Base-by-base conservation (phyloP, 768 basidiomycete species). In the Rhizopogon sp. region DNA sequence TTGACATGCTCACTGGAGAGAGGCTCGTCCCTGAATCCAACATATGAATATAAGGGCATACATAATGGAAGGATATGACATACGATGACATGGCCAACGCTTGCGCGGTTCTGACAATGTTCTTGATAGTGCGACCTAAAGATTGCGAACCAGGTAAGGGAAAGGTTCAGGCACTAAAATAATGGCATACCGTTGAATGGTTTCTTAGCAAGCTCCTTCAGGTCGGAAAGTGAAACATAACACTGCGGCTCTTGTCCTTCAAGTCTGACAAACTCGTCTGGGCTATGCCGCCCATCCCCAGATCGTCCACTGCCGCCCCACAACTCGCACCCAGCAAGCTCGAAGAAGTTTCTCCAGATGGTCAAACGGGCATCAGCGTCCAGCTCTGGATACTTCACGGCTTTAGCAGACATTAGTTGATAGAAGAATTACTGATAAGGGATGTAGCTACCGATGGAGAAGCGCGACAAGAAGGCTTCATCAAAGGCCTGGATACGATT, bases 391-490 rank as follows among this genome's bases (percentile, higher is more conserved):
- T 67, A 68, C 53, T 63, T 66, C 46, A 68, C 66, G 6, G 62
- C 66, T 50, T 22, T 39, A 10, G 39, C 31, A 51, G 14, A 49
- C 4, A 16, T 49, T 11, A 49, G 20, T 7, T 22, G 14, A 37
- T 9, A 14, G 14, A 22, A 37, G 14, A 25, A 13, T 10, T 10
- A 9, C 2, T 7, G 35, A 17, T 9, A 43, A 13, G 5, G 2
- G 42, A 9, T 7, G 41, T 56, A 50, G 39, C 8, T 17, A 64
- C 64, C 82, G 57, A 85, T 81, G 64, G 83, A 83, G 61, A 83
- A 82, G 50, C 84, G 81, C 11, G 82, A 83, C 50, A 84, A 75
- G 78, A 85, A 87, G 6, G 85, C 85, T 60, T 83, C 81, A 62
- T 86, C 85, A 66, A 86, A 84, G 33, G 47, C 47, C 14, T 49